A percentile compares a stretch with the other conserved stretches of the same genome.
Conservation (phyloP, 805 yeast species). For the Lipomyces sp. region DNA sequence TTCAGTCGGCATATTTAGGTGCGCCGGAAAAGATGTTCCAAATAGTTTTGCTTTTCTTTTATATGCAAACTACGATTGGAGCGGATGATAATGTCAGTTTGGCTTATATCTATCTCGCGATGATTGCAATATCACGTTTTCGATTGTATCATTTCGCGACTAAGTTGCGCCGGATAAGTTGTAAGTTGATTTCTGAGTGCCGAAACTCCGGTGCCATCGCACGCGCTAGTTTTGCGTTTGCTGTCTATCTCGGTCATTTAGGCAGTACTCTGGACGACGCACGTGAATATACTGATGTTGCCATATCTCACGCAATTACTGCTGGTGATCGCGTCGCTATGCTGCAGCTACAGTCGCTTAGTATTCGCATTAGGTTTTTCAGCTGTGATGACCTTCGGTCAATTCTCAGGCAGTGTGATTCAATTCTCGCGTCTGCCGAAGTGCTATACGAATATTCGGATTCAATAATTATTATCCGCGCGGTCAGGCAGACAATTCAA, state of each 20-base stretch:
- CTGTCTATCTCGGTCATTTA: conserved; percentile 21
- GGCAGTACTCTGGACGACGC: conserved; percentile 1
- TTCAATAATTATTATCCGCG: conserved; percentile 16
- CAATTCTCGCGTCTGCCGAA: conserved; percentile 6
- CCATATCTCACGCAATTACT: conserved; percentile 19
- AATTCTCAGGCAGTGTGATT: conserved; percentile 8
- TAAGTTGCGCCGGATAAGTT: conserved; percentile 12
- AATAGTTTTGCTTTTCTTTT: conserved; percentile 10
- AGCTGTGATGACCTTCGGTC: conserved; percentile 12
- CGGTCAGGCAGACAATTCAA: conserved; percentile 17
- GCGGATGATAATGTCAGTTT: conserved; percentile 24
- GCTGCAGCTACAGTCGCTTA: conserved; percentile 26
- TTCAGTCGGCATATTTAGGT: conserved; percentile 21
- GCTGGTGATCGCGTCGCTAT: conserved; percentile 32
- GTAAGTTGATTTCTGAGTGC: conserved; percentile 7
- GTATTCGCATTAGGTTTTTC: conserved; percentile 16
- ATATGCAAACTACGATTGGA: conserved; percentile 22
- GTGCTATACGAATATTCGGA: conserved; percentile 20
- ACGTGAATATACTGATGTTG: not conserved
- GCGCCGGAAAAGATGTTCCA: conserved; percentile 22
- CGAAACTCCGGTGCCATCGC: conserved; percentile 18
- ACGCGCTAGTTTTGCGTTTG: conserved; percentile 18
- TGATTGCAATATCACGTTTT: conserved; percentile 28
- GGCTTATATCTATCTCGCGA: conserved; percentile 29
- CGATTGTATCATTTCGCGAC: conserved; percentile 24